Base-by-base conservation (phyloP, 2,329 filamentous ascomycete species). In the Neonectria sp. region DNA sequence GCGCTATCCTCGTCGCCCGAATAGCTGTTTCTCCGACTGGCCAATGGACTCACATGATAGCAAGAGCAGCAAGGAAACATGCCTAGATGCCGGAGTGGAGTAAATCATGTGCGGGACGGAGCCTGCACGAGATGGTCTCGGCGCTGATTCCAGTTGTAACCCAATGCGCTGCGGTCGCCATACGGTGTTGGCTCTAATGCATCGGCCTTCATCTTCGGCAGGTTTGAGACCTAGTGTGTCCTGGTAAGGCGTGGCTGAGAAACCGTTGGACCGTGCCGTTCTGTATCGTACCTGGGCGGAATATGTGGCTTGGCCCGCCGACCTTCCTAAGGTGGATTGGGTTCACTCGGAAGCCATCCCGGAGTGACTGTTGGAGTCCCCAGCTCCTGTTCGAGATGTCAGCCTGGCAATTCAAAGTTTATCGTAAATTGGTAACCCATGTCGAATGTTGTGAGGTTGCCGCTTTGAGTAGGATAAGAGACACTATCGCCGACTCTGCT, bases 31-130 rank as follows among this genome's bases (percentile, higher is more conserved):
- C 52, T 46, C 57, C 31, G 35, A n/a, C 52, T 57, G 51, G 8
- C 63, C 57, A 65, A 65, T 60, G 56, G 51, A 53, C 24, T 65
- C 11, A 27, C 51, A 51, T 55, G 24, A 45, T 37, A 12, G 46
- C 5, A 43, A 60, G 37, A 51, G 45, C 45, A 21, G 40, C 57
- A 60, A 53, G 35, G 17, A 29, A 24, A 63, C 46, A 43, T 57
- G 43, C 43, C 37, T 51, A 31, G 29, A 43, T 48, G 43, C 55
- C 29, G 13, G n/a, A 17, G 60, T 51, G 60, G 60, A 45, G 60
- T 37, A 43, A 33, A 33, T 27, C 24, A 45, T 27, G 29, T 29
- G 43, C 25, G 31, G 31, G 37, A 43, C 40, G 51, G 13, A 35
- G 43, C 40, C 29, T 53, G 40, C 15, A 31, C 13, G 33, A 35